phyloP scores from a whole-genome alignment of 2,329 filamentous ascomycete genomes.

The Diaporthe amygdali region DNA sequence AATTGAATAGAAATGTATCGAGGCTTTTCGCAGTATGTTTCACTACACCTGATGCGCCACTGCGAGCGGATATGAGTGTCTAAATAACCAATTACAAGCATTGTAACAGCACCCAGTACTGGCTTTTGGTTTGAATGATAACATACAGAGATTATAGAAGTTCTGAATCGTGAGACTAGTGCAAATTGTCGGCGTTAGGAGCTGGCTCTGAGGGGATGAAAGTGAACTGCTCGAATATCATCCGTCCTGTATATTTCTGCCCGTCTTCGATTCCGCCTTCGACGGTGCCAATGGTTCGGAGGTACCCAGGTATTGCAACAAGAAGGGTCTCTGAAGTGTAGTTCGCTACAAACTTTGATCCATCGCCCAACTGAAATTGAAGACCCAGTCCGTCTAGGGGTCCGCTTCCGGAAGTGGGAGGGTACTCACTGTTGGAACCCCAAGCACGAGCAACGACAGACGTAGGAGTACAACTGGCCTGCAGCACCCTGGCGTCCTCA shows the following conservation, averaged over 20 bases:
- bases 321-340: not conserved
- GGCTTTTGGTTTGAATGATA: too few relatives aligned
- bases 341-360: not conserved
- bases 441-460: slow-evolving; percentile 12
- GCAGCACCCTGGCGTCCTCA: slow-evolving; percentile 30
- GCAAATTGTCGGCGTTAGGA: too few relatives aligned
- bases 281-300: not conserved
- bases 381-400: slow-evolving; percentile 1
- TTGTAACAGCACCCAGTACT: too few relatives aligned
- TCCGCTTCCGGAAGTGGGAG: not conserved
- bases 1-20: too few relatives aligned
- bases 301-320: not conserved
- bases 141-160: too few relatives aligned
- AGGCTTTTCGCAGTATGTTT: too few relatives aligned
- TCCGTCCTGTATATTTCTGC: not conserved
- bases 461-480: not conserved
- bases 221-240: slow-evolving; percentile 4
- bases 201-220: not conserved
- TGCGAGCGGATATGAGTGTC: too few relatives aligned
- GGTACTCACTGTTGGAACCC: slow-evolving; percentile 8
- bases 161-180: too few relatives aligned
- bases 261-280: not conserved
- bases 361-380: not conserved
- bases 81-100: too few relatives aligned
- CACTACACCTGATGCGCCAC: too few relatives aligned